A percentile compares a stretch with the other conserved stretches of the same genome.
phyloP scores from a whole-genome alignment of 305 asterid species.

The Fraxinus latifolia region DNA sequence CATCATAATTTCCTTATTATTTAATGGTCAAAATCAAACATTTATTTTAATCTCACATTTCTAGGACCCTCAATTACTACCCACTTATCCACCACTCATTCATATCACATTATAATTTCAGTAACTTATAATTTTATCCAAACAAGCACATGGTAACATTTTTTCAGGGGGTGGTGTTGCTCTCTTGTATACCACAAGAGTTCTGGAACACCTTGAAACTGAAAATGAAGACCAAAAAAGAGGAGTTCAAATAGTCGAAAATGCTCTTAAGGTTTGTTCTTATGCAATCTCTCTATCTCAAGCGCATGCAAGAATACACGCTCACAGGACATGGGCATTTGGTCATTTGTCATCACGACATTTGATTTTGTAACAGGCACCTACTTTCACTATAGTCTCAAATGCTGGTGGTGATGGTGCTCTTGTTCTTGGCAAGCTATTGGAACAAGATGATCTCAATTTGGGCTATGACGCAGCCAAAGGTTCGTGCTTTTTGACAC shows the following conservation, averaged over 20 bases:
- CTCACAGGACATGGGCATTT: neutral
- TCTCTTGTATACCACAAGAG: constrained; percentile 69
- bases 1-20: neutral
- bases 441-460: constrained; percentile 71
- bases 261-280: constrained; percentile 71
- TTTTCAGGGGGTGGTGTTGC: constrained; percentile 86
- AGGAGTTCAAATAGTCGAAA: constrained; percentile 75
- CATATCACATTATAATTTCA: neutral
- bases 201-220: constrained; percentile 56
- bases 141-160: neutral
- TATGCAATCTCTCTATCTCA: constrained; percentile 9
- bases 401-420: constrained; percentile 79
- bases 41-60: neutral
- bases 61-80: neutral
- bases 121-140: neutral
- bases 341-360: constrained; percentile 21
- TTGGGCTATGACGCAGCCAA: constrained; percentile 81
- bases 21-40: neutral
- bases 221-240: constrained; percentile 68
- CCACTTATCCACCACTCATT: neutral
- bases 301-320: neutral
- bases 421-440: constrained; percentile 60
- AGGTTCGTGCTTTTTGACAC: constrained; percentile 45
- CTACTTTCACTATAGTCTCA: constrained; percentile 66
- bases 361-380: constrained; percentile 52